Evolutionary conservation across 2,329 filamentous ascomycete species (phyloP), one percentile per base, ranked within the genome.

Genomic region (Colletotrichum sp.): DNA sequence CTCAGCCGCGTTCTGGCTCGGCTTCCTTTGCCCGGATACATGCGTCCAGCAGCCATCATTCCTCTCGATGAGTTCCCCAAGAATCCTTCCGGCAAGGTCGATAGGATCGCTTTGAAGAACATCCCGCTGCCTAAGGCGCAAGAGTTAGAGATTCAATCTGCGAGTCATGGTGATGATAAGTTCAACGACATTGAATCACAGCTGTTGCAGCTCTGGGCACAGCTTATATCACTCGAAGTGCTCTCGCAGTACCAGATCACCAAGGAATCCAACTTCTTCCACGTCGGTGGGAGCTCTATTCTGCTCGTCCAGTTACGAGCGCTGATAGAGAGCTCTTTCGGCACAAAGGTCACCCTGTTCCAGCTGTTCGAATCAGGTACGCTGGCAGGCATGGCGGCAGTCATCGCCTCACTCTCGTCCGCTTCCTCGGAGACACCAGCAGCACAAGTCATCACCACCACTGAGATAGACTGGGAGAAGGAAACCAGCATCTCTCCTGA

Each of bases 221-320:
- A 36, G 28, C 21, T 26, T 7, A 43, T 36, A 10, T 16, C 13
- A 16, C 43, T n/a, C n/a, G 65, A 68, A 6, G n/a, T 57, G 10
- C 16, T 34, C n/a, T 55, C 28, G 18, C 26, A 34, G n/a, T 34
- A 21, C 28, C 48, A 57, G 18, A 24, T 57, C 48, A 43, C n/a
- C 7, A 32, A 68, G 7, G 59, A 75, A 2, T 80, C 84, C 1
- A 81, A 86, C 78, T 86, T 87, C 76, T 86, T 86, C 77, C 61
- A 77, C 3, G 69, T 81, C 5, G 85, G 85, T 14, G 85, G 84
- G 8, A 85, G 81, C 65, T 86, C 85, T 4, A 70, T 86, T 2
- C 79, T 85, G 2, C 75, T 86, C 7, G 71, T 85, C 5, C 76
- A 79, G 16, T 78, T 88, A 2, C 83, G 85, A 60, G 69, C 77